Base-by-base conservation (phyloP, 1,284 basidiomycete species). In the Cutaneotrichosporon curvatum region DNA sequence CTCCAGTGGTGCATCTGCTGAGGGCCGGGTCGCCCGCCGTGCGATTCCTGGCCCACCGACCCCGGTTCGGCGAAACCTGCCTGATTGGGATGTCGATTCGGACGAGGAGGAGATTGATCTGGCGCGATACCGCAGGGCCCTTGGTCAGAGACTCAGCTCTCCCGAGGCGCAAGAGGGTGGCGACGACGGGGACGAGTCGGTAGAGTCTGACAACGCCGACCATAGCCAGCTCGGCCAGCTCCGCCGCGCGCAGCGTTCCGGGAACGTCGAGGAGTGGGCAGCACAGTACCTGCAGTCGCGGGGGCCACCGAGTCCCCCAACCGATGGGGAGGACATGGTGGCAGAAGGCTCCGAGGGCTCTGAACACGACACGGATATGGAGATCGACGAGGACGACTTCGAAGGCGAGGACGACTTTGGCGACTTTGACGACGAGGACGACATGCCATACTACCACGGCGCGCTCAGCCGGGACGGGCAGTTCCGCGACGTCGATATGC, bases 401-500 rank as follows among this genome's bases (percentile, higher is more conserved):
- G 50, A 48, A 9, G 59, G 57, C 4, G 58, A 56, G 12, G 53
- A 67, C 34, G 53, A 64, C 15, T 65, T 71, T 14, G 58, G 63
- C 15, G 54, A 57, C 18, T 52, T 50, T 10, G 63, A 62, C n/a
- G 59, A 56, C 14, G 37, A 40, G 22, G 45, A 51, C 31, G 52
- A 56, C 28, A 47, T 53, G 35, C 50, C 54, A 9, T 40, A 33
- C 34, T 43, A 39, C 37, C 16, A 21, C 31, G 43, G 43, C 15
- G 34, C 44, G 10, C 30, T 40, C 9, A 44, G 73, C 21, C 16
- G 35, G 21, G 38, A 39, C 20, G 46, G 47, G 30, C 37, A 57
- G 45, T 72, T 64, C 51, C 55, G 41, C 22, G 44, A 33, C 14
- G 68, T 81, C 2, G 81, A 87, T 2, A 65, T 81, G 30, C 72